phyloP scores from a whole-genome alignment of 805 yeast genomes.

The Cephaloascus fragrans region DNA sequence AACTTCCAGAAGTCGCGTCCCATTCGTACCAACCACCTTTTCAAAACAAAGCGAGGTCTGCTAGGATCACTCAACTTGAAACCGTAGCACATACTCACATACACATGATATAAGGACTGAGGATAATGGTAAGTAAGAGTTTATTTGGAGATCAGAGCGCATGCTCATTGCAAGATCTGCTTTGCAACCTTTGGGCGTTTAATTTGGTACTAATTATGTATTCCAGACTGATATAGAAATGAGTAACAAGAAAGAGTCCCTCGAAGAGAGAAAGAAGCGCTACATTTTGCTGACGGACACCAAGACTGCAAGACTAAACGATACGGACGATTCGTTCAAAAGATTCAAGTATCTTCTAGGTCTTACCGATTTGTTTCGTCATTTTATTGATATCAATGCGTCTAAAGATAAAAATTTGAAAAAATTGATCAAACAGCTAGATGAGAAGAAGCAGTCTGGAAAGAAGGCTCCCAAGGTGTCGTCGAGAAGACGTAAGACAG shows the following conservation, averaged over 20 bases:
- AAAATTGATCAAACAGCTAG: conserved; percentile 47
- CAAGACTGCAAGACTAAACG: conserved; percentile 40
- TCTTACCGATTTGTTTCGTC: conserved; percentile 78
- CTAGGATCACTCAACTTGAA: too few species aligned
- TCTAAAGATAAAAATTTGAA: conserved; percentile 68
- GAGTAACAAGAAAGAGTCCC: conserved; percentile 11
- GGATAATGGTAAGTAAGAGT: too few species aligned
- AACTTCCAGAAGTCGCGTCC: background rate
- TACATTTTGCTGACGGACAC: conserved; percentile 46
- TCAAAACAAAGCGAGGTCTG: background rate
- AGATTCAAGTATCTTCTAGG: conserved; percentile 76
- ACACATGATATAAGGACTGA: too few species aligned
- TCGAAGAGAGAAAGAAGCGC: conserved; percentile 32
- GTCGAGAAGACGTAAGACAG: conserved; percentile 73
- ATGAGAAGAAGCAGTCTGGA: conserved; percentile 33
- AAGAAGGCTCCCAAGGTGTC: conserved; percentile 12
- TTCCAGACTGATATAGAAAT: background rate
- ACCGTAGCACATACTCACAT: too few species aligned
- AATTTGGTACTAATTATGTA: background rate
- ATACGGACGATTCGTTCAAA: conserved; percentile 56
- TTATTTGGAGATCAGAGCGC: too few species aligned
- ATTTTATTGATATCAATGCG: conserved; percentile 76
- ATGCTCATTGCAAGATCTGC: background rate
- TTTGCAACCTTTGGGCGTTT: background rate
- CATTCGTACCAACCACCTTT: background rate